phyloP scores from a whole-genome alignment of 2,329 filamentous ascomycete species.

The Colletotrichum agaves region DNA sequence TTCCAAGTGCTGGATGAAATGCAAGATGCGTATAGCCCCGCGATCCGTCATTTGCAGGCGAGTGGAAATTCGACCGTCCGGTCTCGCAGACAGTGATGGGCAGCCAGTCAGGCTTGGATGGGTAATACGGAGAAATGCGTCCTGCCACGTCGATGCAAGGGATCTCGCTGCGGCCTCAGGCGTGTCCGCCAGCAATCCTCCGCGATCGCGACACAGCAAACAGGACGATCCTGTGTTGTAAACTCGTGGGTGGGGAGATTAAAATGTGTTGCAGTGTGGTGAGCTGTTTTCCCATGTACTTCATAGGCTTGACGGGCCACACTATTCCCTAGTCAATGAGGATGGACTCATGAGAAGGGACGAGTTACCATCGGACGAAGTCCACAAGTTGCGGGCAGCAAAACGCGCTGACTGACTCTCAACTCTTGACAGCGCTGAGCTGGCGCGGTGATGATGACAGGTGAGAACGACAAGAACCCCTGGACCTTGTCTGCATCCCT shows the following conservation, averaged over 20 bases:
- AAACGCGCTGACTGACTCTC: constrained; percentile 6
- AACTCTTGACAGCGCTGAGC: not conserved
- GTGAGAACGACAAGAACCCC: constrained; percentile 22
- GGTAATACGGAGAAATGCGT: constrained; percentile 31
- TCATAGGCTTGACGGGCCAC: constrained; percentile 5
- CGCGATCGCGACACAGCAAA: constrained; percentile 21
- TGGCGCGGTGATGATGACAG: constrained; percentile 23
- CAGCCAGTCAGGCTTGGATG: constrained; percentile 16
- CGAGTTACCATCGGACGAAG: constrained; percentile 26
- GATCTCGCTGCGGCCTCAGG: constrained; percentile 26
- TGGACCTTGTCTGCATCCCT: constrained; percentile 21
- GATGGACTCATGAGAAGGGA: constrained; percentile 2
- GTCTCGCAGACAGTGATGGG: constrained; percentile 30
- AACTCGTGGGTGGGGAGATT: constrained; percentile 2
- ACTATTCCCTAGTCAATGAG: not conserved
- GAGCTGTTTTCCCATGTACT: constrained; percentile 4
- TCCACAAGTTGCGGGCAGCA: constrained; percentile 10
- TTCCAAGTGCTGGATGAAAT: constrained; percentile 4
- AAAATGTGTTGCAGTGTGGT: not conserved
- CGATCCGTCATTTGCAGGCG: constrained; percentile 14
- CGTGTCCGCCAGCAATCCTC: not conserved
- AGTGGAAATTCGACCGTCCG: constrained; percentile 11
- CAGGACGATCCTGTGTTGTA: constrained; percentile 13
- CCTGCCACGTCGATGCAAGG: constrained; percentile 35
- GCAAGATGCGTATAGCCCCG: constrained; percentile 16